Evolutionary conservation across 331 rosid species (phyloP), one percentile per base, ranked within the genome.

Genomic region (Malus hybrid): DNA sequence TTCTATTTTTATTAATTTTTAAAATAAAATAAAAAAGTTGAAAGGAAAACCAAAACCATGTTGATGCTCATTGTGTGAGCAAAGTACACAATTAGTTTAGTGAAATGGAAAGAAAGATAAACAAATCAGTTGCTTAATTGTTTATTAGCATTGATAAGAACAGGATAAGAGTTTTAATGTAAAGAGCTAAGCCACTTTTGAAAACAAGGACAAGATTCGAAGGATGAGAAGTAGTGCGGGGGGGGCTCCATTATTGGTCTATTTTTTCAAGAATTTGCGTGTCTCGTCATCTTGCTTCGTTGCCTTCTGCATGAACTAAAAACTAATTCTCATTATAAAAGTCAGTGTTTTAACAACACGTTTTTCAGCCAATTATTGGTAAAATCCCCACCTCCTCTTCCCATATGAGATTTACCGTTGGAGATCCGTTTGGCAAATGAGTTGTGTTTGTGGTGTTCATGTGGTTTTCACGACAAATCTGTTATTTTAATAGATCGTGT

Each of bases 241-340:
- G 42, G 1, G 3, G 24, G 24, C 42, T 70, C 75, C 30, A 77
- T 70, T 70, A 77, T 77, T 77, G 75, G 48, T n/a, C 48, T 42
- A 6, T 3, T 29, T 19, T 42, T 57, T 14, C 11, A 11, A 11
- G 44, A 39, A 39, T 39, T 32, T 64, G 33, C 46, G 71, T 58
- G 33, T 8, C 56, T 12, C 39, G 6, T 11, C 65, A 2, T 61
- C 65, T 0, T 24, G 5, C 65, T 56, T n/a, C 13, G 20, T 57
- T 1, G 26, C 74, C 16, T 29, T 52, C 48, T 53, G 63, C 48
- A 2, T 29, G 4, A 29, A 30, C 46, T 3, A 3, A 12, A 50
- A 7, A 13, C 22, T 16, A 9, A 3, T 52, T 32, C 10, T 16
- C 4, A 42, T 39, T 0, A 39, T 2, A 48, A 5, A 11, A 20